Conservation (phyloP, 257 asterid genomes). For the Galeopsis tetrahit region DNA sequence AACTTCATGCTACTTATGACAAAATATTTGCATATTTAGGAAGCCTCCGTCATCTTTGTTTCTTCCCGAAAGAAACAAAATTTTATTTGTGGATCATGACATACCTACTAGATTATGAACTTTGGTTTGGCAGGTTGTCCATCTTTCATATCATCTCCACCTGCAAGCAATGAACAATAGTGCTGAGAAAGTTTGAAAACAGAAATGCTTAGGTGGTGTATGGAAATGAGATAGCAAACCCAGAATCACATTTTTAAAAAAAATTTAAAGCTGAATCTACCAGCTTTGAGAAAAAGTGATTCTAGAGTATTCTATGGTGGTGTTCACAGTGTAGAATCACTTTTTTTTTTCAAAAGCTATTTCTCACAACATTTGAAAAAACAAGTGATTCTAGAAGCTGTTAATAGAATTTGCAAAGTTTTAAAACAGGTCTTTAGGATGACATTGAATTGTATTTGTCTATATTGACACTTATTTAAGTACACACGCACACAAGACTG, state of each 20-base stretch:
- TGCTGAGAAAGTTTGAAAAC: constrained; percentile 22
- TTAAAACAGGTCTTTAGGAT: background rate
- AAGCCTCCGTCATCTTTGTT: constrained; percentile 24
- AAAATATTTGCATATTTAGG: constrained; percentile 15
- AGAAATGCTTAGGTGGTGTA: background rate
- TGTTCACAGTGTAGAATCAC: no score
- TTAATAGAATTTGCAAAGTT: no score
- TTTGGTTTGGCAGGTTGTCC: constrained; percentile 44
- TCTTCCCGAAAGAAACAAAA: constrained; percentile 4
- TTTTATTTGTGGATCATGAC: constrained; percentile 12
- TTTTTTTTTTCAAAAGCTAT: no score
- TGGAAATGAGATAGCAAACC: no score
- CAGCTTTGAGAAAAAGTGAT: no score
- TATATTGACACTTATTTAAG: background rate
- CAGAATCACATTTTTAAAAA: no score
- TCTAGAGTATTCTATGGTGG: no score
- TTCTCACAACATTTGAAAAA: no score
- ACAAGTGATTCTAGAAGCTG: no score
- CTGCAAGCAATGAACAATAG: constrained; percentile 42
- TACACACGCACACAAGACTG: background rate
- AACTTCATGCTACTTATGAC: constrained; percentile 23
- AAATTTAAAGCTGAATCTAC: no score
- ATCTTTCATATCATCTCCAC: constrained; percentile 42
- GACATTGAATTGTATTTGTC: constrained; percentile 3
- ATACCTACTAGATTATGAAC: constrained; percentile 53